Conservation (phyloP, 805 yeast genomes). For the Osmozyma mogii region DNA sequence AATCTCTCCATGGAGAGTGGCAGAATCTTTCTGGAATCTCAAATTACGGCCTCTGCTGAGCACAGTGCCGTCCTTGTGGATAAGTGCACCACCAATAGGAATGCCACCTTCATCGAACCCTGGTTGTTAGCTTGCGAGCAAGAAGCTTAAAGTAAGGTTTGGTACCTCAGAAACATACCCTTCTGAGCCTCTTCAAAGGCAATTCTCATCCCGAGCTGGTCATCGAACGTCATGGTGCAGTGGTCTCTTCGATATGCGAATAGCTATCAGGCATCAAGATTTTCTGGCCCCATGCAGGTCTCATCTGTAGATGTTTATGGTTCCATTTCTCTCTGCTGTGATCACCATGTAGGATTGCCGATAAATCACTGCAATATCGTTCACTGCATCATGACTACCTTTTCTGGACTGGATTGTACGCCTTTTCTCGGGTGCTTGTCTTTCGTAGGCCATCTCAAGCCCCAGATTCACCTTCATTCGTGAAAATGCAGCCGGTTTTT, state of each 20-base stretch:
- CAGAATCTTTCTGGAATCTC: slow-evolving; percentile 78
- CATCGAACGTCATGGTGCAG: slow-evolving; percentile 46
- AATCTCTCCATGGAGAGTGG: slow-evolving; percentile 90
- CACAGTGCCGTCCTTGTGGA: slow-evolving; percentile 68
- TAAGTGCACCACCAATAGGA: slow-evolving; percentile 76
- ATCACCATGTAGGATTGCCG: slow-evolving; percentile 54
- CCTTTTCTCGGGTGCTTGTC: slow-evolving; percentile 1
- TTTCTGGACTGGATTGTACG: slow-evolving; percentile 19
- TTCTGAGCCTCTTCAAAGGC: slow-evolving; percentile 67
- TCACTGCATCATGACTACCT: slow-evolving; percentile 44
- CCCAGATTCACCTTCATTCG: slow-evolving; percentile 8
- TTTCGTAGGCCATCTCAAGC: slow-evolving; percentile 12
- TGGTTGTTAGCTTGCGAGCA: slow-evolving; percentile 14
- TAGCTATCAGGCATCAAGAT: no score
- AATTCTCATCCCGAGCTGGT: slow-evolving; percentile 54
- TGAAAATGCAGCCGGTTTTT: slow-evolving; percentile 4
- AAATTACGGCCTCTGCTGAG: slow-evolving; percentile 86
- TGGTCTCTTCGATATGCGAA: no score
- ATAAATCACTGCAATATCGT: slow-evolving; percentile 37
- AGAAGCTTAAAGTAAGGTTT: background rate
- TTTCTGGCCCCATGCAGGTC: no score
- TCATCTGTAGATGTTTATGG: slow-evolving; percentile 49
- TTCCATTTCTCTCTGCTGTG: slow-evolving; percentile 62
- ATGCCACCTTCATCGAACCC: slow-evolving; percentile 83
- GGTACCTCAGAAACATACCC: slow-evolving; percentile 30